phyloP scores from a whole-genome alignment of 1,139 yeast genomes.

The Geotrichum phurueaensis region DNA sequence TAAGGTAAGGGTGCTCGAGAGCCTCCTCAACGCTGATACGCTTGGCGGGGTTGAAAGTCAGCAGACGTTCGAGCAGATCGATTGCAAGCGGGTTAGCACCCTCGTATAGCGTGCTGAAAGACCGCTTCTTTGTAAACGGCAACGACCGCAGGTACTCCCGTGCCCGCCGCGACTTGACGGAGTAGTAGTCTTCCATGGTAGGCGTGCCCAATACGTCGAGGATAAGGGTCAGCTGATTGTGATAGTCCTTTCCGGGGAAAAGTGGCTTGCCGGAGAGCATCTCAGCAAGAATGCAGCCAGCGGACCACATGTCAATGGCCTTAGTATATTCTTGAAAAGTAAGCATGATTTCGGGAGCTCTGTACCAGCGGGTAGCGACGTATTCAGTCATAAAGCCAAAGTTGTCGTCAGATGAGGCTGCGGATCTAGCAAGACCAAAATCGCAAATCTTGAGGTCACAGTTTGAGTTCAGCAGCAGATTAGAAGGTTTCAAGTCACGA shows the following conservation, averaged over 20 bases:
- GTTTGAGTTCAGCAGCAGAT: constrained; percentile 77
- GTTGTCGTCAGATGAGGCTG: constrained; percentile 50
- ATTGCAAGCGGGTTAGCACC: constrained; percentile 61
- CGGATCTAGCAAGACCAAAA: constrained; percentile 80
- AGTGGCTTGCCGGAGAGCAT: constrained; percentile 81
- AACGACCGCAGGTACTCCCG: constrained; percentile 75
- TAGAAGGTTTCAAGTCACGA: constrained; percentile 88
- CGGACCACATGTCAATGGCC: constrained; percentile 95
- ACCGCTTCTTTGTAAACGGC: constrained; percentile 56
- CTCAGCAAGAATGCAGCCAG: constrained; percentile 93
- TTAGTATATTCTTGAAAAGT: constrained; percentile 89
- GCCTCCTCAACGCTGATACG: constrained; percentile 80
- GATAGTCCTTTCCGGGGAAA: constrained; percentile 92
- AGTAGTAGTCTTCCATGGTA: constrained; percentile 67
- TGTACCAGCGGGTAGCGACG: constrained; percentile 95
- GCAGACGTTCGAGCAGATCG: constrained; percentile 67
- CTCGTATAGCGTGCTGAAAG: constrained; percentile 51
- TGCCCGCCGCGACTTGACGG: constrained; percentile 78
- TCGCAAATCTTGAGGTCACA: constrained; percentile 94
- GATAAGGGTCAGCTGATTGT: constrained; percentile 79
- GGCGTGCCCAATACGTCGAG: constrained; percentile 92
- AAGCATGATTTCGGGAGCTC: constrained; percentile 96
- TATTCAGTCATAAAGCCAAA: constrained; percentile 87
- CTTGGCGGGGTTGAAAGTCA: constrained; percentile 73
- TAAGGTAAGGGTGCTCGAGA: constrained; percentile 72